Evolutionary conservation across 2,329 filamentous ascomycete species (phyloP), one percentile per base, ranked within the genome.

Genomic region (Stagonosporopsis cucurbitacearum): DNA sequence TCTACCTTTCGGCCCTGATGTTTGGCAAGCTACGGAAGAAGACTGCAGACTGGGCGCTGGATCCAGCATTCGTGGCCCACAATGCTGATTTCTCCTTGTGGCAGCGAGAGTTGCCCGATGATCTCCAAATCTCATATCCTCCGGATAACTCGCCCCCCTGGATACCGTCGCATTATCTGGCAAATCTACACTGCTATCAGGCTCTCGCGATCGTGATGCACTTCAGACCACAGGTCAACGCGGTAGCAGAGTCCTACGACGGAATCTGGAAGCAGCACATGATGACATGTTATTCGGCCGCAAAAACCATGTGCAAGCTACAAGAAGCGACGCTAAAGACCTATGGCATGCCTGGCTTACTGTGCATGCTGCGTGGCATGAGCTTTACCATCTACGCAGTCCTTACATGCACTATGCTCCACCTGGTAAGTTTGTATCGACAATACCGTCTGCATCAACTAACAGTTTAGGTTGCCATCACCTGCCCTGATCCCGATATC

Each of bases 331-430:
- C 96, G 32, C 71, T 96, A 55, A 84, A 88, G 50, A 84, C 85
- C 0, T 96, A 88, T 73, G 91, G 92, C 2, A 79, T 96, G 57
- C 85, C 85, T 15, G 94, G 93, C 0, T 81, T 98, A 15, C 83
- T 95, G 65, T 96, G 89, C 77, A 97, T 97, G 94, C 89, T 94
- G 69, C 85, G 94, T 63, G 94, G 94, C 35, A 92, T 96, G 72
- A 96, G 93, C 75, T 98, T 96, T 69, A 92, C 91, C 6, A 92
- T 98, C n/a, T 98, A 98, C 70, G 87, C 88, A 52, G 87, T 96
- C 23, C 79, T 98, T 41, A 95, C 92, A 0, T 96, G 93, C 79
- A 93, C 94, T 22, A 93, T 97, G 77, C 84, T 98, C 50, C 93
- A 98, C 75, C 77, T 98, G 77, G 94, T 97, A 82, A 76, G 91